A percentile compares a stretch with the other conserved stretches of the same genome.
These are phyloP conservation scores for Hyaloperonospora brassicae DNA, from an alignment of 352 stramenopile species.

Conservation along the genomic window DNA sequence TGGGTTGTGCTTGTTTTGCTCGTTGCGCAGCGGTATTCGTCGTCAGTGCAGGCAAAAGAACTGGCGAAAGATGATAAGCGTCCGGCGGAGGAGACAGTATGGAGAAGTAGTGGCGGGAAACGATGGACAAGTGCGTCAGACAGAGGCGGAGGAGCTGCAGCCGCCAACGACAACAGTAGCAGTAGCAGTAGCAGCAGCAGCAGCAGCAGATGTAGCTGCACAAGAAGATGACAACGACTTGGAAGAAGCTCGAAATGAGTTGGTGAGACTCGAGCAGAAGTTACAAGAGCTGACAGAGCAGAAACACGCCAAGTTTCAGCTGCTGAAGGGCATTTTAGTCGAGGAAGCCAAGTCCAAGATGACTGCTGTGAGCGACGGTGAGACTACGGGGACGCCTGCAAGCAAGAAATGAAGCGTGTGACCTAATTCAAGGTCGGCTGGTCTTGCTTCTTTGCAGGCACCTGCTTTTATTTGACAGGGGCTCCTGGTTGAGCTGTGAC, in stretches of 20 bases:
- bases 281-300: constrained; percentile 48
- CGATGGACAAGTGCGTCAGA: constrained; percentile 7
- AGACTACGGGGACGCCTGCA: not conserved
- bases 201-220: too few species aligned
- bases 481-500: too few species aligned
- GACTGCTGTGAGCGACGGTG: constrained; percentile 1
- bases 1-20: constrained; percentile 3
- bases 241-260: constrained; percentile 22
- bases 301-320: constrained; percentile 65
- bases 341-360: constrained; percentile 52
- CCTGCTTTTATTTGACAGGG: not conserved
- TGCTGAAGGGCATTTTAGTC: constrained; percentile 67
- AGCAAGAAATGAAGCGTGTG: constrained; percentile 28
- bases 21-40: constrained; percentile 40
- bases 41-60: constrained; percentile 70
- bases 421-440: constrained; percentile 4
- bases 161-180: not conserved
- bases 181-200: too few species aligned
- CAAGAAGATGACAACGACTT: constrained; percentile 18
- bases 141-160: constrained; percentile 6
- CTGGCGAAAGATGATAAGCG: constrained; percentile 67
- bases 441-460: constrained; percentile 19
- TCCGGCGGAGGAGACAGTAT: constrained; percentile 32
- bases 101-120: constrained; percentile 13
- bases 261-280: constrained; percentile 42